phyloP scores from a whole-genome alignment of 2,329 filamentous ascomycete genomes.

The Talaromyces atroroseus region DNA sequence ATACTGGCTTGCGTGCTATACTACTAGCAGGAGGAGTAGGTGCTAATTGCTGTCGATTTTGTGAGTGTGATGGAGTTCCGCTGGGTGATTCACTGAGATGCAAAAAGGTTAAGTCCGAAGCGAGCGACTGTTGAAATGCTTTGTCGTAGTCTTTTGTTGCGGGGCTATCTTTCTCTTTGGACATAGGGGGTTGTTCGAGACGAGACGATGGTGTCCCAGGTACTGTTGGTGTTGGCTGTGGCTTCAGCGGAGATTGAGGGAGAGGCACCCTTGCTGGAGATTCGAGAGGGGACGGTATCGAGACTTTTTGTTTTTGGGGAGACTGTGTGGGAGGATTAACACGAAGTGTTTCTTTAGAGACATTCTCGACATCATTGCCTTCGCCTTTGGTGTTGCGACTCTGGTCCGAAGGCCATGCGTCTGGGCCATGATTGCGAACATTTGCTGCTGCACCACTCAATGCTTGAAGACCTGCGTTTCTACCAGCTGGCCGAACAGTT shows the following conservation, averaged over 20 bases:
- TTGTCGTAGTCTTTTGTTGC: conserved; percentile 37
- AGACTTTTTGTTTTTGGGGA: conserved; percentile 49
- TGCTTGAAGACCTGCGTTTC: conserved; percentile 58
- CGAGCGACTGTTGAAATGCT: conserved; percentile 37
- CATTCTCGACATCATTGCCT: conserved; percentile 24
- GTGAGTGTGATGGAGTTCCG: background rate
- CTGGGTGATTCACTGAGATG: conserved; percentile 28
- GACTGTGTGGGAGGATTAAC: conserved; percentile 53
- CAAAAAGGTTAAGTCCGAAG: conserved; percentile 37
- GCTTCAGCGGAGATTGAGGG: conserved; percentile 55
- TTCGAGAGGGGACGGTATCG: conserved; percentile 24
- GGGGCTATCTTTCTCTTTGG: conserved; percentile 30
- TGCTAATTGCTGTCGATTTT: conserved; percentile 13
- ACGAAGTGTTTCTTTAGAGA: conserved; percentile 27
- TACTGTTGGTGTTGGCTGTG: conserved; percentile 45
- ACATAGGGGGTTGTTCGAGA: conserved; percentile 34
- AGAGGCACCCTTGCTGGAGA: conserved; percentile 59
- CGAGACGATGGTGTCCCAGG: conserved; percentile 41
- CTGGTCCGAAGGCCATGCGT: conserved; percentile 30
- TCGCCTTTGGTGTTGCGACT: background rate
- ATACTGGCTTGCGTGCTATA: conserved; percentile 22
- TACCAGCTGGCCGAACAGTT: conserved; percentile 77
- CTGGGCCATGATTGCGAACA: conserved; percentile 55
- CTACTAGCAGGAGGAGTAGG: conserved; percentile 14
- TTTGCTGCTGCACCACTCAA: conserved; percentile 82